Base-by-base conservation (phyloP, 352 stramenopile species). In the Blastocystis sp. region DNA sequence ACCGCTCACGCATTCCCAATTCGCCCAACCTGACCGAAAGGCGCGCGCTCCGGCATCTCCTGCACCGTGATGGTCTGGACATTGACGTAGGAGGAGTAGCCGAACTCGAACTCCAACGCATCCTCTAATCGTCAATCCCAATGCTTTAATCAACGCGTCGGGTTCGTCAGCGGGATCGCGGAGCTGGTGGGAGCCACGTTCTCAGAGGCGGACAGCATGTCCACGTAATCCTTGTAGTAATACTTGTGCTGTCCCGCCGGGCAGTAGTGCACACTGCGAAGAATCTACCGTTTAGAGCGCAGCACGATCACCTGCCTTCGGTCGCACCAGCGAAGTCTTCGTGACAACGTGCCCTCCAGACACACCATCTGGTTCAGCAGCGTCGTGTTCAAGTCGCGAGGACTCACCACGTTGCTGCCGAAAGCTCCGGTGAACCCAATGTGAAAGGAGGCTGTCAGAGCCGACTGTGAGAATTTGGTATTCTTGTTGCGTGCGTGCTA, bases 291-390 rank as follows among this genome's bases (percentile, higher is more conserved):
- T 64, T 28, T 40, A 40, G 4, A 78, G 4, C 11, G 45, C 11
- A 9, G 0, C 11, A 19, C 93, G 97, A 82, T 93, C 92, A 41
- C 98, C 94, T 38, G 99, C 93, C 91, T 99, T 99, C 11, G 97
- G 97, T 74, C 97, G 95, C 80, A 99, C 94, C 2, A 94, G 92
- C 11, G 95, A 96, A 92, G 94, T 96, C 91, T 98, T 99, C 19
- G 96, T 99, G 34, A 98, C 96, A 81, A 99, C n/a, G n/a, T 98
- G 17, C 97, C 97, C 89, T 99, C 96, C 0, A 99, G 95, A 88
- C 95, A 98, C 59, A 99, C 95, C 86, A 98, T 93, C 76, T 97
- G 93, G 9, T 94, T 94, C 10, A 98, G 90, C 52, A 95, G 95
- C 4, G 90, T 92, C 9, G 94, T 94, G 7, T 94, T 92, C 40